These are phyloP conservation scores for Neocucurbitaria cava DNA, from an alignment of 2,329 filamentous ascomycete species.

Conservation along the genomic window DNA sequence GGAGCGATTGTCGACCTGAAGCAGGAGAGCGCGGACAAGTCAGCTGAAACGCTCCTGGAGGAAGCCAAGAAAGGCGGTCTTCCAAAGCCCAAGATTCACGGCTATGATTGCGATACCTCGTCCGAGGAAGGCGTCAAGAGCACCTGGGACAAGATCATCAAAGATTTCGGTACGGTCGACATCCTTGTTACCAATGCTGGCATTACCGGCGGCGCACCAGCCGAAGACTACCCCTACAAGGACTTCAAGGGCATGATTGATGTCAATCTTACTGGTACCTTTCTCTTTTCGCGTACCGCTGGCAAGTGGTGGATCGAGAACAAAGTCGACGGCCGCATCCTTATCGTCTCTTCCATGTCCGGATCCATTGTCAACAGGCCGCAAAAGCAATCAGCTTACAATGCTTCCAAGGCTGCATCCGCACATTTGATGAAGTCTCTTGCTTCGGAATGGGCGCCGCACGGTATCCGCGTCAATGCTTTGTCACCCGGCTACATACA, in stretches of 20 bases:
- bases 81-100: constrained; percentile 37
- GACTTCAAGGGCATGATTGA: constrained; percentile 82
- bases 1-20: constrained; percentile 44
- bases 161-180: constrained; percentile 47
- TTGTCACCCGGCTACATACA: constrained; percentile 89
- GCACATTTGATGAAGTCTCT: constrained; percentile 76
- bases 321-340: constrained; percentile 73
- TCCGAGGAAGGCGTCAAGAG: constrained; percentile 47
- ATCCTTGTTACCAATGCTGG: constrained; percentile 50
- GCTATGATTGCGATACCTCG: constrained; percentile 51
- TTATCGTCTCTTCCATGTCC: constrained; percentile 74
- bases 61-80: constrained; percentile 13
- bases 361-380: constrained; percentile 57
- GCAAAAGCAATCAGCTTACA: constrained; percentile 84
- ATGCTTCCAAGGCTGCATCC: constrained; percentile 68
- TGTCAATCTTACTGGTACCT: constrained; percentile 82
- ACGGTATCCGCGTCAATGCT: constrained; percentile 79
- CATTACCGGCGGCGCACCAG: constrained; percentile 60
- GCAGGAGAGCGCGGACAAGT: constrained; percentile 23
- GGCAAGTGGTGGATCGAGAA: constrained; percentile 70
- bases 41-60: constrained; percentile 10
- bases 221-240: constrained; percentile 76
- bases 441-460: constrained; percentile 81
- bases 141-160: constrained; percentile 42
- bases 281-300: constrained; percentile 72